Evolutionary conservation across 2,329 filamentous ascomycete species (phyloP), one percentile per base, ranked within the genome.

Genomic region (Fusarium circinatum): DNA sequence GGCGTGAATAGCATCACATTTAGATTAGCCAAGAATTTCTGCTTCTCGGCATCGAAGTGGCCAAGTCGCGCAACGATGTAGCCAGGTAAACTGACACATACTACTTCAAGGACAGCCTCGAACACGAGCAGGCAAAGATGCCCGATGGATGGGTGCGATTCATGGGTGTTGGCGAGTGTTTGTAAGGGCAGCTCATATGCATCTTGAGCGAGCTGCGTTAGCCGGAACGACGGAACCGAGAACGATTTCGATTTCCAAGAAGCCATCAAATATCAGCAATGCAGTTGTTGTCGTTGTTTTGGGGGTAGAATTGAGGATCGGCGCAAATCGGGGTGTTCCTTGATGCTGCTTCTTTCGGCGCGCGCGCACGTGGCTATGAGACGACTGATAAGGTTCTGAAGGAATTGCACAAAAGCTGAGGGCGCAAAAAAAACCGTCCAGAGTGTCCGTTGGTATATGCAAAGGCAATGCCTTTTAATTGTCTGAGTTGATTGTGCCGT

Each of bases 1-100:
- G 96, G 96, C 36, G 96, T 99, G 83, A 99, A 99, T 47, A 99
- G 88, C 85, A 93, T 94, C 67, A 98, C 95, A 82, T 99, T 99
- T 76, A 99, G 87, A 80, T 99, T 98, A 61, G 96, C 96, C 57
- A 98, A 88, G 80, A 99, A 97, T 83, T 98, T 98, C 83, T 99
- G 96, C 82, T 95, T 94, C 58, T 98, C 95, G 73, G 94, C 94
- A 83, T 97, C 94, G 83, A 99, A 98, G 85, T 98, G 93, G 81
- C 96, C 96, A 78, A 94, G 88, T 44, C 93, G 88, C 18, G 96
- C 96, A 61, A 98, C 91, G 73, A 99, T 92, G 84, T 98, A 99
- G 34, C 96, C 96, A 0, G 96, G 96, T 76, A 98, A 84, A 82
- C 93, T 96, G 81, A 99, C 95, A 81, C 95, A 98, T 56, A 99